Conservation (phyloP, 306 rosid genomes). For the Quercus rubra region DNA sequence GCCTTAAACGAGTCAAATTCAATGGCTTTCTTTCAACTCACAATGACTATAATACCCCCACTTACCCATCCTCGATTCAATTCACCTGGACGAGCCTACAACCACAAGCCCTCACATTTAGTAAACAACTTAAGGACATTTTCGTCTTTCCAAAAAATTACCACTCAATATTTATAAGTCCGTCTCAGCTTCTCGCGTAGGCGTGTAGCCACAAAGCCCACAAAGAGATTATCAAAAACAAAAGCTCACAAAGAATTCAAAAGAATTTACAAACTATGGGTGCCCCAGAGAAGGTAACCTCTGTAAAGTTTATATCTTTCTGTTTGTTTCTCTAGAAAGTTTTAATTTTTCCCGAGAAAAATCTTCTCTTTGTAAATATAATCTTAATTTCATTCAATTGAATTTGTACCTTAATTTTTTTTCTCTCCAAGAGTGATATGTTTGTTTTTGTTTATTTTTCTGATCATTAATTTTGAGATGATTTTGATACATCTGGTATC, state of each 20-base stretch:
- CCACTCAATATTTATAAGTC: rapidly evolving
- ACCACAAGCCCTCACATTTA: background rate
- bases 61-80: background rate
- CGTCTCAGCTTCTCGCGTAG: background rate
- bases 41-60: background rate
- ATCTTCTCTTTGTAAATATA: background rate
- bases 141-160: background rate
- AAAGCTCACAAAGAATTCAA: background rate
- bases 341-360: background rate
- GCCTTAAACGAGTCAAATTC: too few species aligned
- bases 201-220: slow-evolving; percentile 17
- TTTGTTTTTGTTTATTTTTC: too few species aligned
- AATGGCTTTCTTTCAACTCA: background rate
- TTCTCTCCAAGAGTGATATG: too few species aligned
- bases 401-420: background rate
- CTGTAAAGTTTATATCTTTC: background rate
- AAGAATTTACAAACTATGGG: slow-evolving; percentile 19
- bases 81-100: slow-evolving; percentile 20
- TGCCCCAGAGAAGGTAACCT: slow-evolving; percentile 31
- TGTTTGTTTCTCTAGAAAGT: slow-evolving; percentile 16
- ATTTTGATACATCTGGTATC: too few species aligned
- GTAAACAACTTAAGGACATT: background rate
- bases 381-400: background rate
- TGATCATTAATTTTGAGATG: too few species aligned
- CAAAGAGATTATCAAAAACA: too few species aligned